Evolutionary conservation across 345 rosid genomes (phyloP).

Genomic region (Limnanthes douglasii): DNA sequence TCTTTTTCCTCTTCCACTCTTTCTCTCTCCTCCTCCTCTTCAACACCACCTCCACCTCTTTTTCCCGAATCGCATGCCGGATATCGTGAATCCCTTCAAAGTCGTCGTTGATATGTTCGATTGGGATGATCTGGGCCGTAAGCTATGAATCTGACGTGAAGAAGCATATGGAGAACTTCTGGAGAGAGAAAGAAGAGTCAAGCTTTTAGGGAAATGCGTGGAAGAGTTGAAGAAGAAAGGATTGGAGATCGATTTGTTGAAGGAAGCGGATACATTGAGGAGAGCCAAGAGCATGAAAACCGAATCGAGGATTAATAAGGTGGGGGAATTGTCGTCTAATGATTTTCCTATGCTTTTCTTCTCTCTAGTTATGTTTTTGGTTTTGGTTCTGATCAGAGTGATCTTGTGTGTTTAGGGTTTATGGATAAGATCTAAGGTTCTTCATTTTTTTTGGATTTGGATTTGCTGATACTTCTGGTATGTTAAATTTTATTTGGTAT

Average conservation of each 20-base stretch:
- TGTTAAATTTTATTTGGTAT: no score
- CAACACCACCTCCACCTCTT: constrained; percentile 32
- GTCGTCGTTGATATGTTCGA: constrained; percentile 51
- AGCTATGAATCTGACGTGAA: constrained; percentile 72
- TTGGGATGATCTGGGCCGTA: constrained; percentile 78
- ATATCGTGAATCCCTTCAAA: constrained; percentile 80
- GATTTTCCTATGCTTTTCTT: constrained; percentile 70
- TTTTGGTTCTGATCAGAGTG: constrained; percentile 59
- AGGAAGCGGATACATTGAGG: constrained; percentile 83
- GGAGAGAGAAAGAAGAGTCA: constrained; percentile 75
- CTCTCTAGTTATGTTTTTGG: constrained; percentile 57
- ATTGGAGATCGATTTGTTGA: constrained; percentile 70
- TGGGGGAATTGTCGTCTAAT: constrained; percentile 70
- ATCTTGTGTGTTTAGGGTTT: constrained; percentile 43
- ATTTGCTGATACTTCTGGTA: no score
- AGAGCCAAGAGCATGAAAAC: constrained; percentile 90
- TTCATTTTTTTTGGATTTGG: no score
- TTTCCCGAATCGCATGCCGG: no score
- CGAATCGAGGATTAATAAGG: constrained; percentile 39
- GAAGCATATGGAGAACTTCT: constrained; percentile 57
- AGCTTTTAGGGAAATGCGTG: constrained; percentile 61
- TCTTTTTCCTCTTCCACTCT: constrained; percentile 91
- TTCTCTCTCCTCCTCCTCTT: constrained; percentile 63
- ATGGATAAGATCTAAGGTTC: no score
- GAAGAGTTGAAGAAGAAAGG: constrained; percentile 95